Percentiles rank a stretch among this genome's conserved stretches.
phyloP scores from a whole-genome alignment of 2,329 filamentous ascomycete species.

The Seiridium unicorne region DNA sequence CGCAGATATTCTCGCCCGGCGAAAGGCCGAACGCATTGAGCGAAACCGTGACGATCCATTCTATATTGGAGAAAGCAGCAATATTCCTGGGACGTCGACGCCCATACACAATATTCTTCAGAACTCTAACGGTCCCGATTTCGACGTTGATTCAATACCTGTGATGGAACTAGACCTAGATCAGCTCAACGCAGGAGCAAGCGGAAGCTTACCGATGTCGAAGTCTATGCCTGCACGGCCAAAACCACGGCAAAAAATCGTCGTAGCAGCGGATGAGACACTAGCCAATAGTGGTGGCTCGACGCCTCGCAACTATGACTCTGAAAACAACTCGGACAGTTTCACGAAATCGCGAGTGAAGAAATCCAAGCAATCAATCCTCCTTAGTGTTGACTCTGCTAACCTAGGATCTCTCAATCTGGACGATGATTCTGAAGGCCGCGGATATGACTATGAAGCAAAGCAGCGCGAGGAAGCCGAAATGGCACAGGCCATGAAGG shows the following conservation, averaged over 20 bases:
- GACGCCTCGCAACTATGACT: constrained; percentile 52
- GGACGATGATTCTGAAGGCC: constrained; percentile 43
- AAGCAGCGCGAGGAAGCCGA: constrained; percentile 78
- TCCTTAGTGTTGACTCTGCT: constrained; percentile 86
- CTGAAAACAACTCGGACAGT: constrained; percentile 49
- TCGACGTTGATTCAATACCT: constrained; percentile 93
- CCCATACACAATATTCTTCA: constrained; percentile 76
- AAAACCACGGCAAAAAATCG: constrained; percentile 57
- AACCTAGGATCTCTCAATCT: constrained; percentile 73
- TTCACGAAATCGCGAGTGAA: constrained; percentile 46
- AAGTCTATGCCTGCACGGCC: constrained; percentile 25
- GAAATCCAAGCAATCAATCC: constrained; percentile 55
- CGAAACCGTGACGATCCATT: constrained; percentile 92
- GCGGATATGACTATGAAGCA: constrained; percentile 57
- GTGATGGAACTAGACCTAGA: constrained; percentile 89
- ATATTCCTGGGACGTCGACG: constrained; percentile 63
- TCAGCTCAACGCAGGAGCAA: constrained; percentile 36
- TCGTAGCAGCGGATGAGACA: constrained; percentile 73
- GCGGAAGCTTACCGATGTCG: constrained; percentile 27
- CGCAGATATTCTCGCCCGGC: constrained; percentile 69
- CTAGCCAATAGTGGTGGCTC: constrained; percentile 52
- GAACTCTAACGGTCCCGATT: constrained; percentile 69
- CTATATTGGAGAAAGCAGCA: constrained; percentile 67
- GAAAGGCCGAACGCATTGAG: constrained; percentile 75
- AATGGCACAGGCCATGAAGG: constrained; percentile 83